Evolutionary conservation across 306 rosid species (phyloP).

Genomic region (Albizia julibrissin): DNA sequence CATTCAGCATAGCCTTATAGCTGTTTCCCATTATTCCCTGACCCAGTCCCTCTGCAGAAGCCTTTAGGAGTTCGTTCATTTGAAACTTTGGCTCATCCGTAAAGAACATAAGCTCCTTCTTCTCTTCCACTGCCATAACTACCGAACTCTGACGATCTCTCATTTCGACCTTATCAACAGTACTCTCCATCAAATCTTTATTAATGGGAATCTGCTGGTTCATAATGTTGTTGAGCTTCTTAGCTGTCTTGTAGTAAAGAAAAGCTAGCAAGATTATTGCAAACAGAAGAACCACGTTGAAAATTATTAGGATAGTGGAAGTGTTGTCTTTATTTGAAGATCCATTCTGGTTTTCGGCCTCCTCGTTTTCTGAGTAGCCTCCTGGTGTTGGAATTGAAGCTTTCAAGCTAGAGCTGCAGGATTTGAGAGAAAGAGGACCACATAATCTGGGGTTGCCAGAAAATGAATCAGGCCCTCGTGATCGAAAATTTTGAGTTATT

Average conservation of each 20-base stretch:
- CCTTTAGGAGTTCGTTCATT: slow-evolving; percentile 68
- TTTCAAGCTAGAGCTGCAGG: slow-evolving; percentile 2
- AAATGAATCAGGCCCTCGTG: slow-evolving; percentile 33
- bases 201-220: slow-evolving; percentile 26
- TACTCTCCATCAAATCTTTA: slow-evolving; percentile 16
- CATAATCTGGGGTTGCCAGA: slow-evolving; percentile 42
- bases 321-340: slow-evolving; percentile 4
- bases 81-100: slow-evolving; percentile 46
- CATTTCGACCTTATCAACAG: slow-evolving; percentile 35
- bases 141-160: slow-evolving; percentile 25
- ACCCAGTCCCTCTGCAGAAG: slow-evolving; percentile 84
- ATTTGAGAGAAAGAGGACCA: slow-evolving; percentile 32
- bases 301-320: slow-evolving; percentile 25
- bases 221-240: slow-evolving; percentile 46
- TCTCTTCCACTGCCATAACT: slow-evolving; percentile 44
- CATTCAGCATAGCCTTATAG: slow-evolving; percentile 67
- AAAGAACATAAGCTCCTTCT: slow-evolving; percentile 58
- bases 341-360: slow-evolving; percentile 4
- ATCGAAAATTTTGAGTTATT: slow-evolving; percentile 41
- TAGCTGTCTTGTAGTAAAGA: slow-evolving; percentile 49
- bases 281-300: slow-evolving; percentile 43
- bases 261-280: slow-evolving; percentile 46
- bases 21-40: slow-evolving; percentile 71
- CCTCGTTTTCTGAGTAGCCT: neutral
- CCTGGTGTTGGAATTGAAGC: neutral